Base-by-base conservation (phyloP, 108 stramenopile species). In the Fistulifera solaris region DNA sequence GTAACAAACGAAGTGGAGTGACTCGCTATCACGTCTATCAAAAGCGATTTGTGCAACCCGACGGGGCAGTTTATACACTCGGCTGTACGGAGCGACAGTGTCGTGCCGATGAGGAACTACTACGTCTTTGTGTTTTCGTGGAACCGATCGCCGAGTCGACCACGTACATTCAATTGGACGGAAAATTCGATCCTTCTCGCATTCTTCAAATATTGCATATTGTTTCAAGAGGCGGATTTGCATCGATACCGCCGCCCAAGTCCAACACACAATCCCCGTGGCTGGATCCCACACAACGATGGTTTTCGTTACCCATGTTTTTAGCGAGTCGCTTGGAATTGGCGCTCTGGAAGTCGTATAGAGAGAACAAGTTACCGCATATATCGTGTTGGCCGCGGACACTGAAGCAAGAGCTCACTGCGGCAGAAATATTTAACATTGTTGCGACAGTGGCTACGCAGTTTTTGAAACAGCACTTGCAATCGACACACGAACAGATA, bases 251-350 rank as follows among this genome's bases (percentile, higher is more conserved):
- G 11, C 59, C 39, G 24, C 8, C 17, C 31, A 35, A 35, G 31
- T 6, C 31, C 6, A 35, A 35, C 31, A 8, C 14, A 40, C 31
- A 24, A 13, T 69, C 76, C 8, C 27, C 61, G 16, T 89, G 88
- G 88, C 64, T 89, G 28, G 52, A 77, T 52, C 84, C 84, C 18
- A 78, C 74, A 5, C 44, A 66, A 45, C 65, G 73, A 38, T 89
- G 84, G 84, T 85, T 89, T 55, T 77, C 88, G 5, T 61, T 89
- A 4, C 67, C 78, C 22, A 72, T 77, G 67, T 89, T 78, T 56
- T 61, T 89, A 24, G 71, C 84, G 40, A 77, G 81, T 71, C 66
- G 84, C 48, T 83, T 66, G 45, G 81, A 86, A 52, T 62, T 77
- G 19, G 62, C 82, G 15, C 70, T 89, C 15, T 83, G 83, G 82